Percentiles rank a stretch among this genome's conserved stretches.
Evolutionary conservation across 2,329 filamentous ascomycete genomes (phyloP).

Genomic region (Penicillium sp.): DNA sequence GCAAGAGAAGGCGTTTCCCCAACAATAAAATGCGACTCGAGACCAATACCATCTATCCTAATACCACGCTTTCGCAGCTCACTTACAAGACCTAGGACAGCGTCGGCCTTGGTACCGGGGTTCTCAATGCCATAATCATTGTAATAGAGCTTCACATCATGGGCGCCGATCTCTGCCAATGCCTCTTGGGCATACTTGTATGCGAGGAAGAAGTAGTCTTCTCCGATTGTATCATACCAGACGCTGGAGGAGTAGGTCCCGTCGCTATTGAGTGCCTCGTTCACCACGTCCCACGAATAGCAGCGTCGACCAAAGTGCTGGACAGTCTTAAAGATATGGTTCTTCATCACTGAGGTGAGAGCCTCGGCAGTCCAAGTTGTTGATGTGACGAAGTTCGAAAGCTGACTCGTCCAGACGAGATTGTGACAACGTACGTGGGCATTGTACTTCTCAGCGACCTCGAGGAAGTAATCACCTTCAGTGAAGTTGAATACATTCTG

Average conservation of each 20-base stretch:
- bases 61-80: slow-evolving; percentile 33
- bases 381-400: slow-evolving; percentile 44
- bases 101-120: slow-evolving; percentile 32
- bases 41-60: slow-evolving; percentile 48
- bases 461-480: slow-evolving; percentile 50
- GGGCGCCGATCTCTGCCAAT: neutral
- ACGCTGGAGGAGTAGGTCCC: slow-evolving; percentile 41
- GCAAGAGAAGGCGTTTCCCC: slow-evolving; percentile 39
- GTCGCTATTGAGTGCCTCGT: slow-evolving; percentile 40
- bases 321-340: slow-evolving; percentile 30
- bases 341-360: slow-evolving; percentile 54
- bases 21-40: slow-evolving; percentile 48
- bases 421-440: slow-evolving; percentile 46
- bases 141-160: slow-evolving; percentile 38
- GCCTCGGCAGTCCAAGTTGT: slow-evolving; percentile 56
- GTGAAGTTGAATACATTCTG: slow-evolving; percentile 58
- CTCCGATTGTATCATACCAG: slow-evolving; percentile 39
- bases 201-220: slow-evolving; percentile 35
- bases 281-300: slow-evolving; percentile 35
- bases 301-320: slow-evolving; percentile 26
- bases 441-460: slow-evolving; percentile 32
- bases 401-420: neutral
- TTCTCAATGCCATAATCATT: slow-evolving; percentile 44
- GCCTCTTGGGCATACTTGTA: slow-evolving; percentile 39
- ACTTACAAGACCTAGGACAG: slow-evolving; percentile 32